phyloP scores from a whole-genome alignment of 2,329 filamentous ascomycete genomes.

The Aspergillus sclerotialis region DNA sequence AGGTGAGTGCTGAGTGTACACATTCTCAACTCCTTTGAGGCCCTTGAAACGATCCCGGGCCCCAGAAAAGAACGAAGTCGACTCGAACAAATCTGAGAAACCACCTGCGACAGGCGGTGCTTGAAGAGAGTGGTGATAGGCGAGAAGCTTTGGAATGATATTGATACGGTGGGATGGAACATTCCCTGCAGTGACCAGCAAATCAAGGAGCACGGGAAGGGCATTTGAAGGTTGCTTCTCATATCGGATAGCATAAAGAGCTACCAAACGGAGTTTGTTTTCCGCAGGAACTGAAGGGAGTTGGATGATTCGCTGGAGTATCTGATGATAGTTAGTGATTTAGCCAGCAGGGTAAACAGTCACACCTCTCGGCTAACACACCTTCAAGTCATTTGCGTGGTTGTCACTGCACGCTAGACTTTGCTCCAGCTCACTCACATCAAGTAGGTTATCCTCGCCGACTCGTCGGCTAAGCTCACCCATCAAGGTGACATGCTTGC shows the following conservation, averaged over 20 bases:
- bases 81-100: slow-evolving; percentile 87
- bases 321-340: slow-evolving; percentile 43
- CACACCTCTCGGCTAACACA: slow-evolving; percentile 42
- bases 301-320: slow-evolving; percentile 78
- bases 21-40: slow-evolving; percentile 94
- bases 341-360: background rate
- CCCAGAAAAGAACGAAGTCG: slow-evolving; percentile 81
- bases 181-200: slow-evolving; percentile 76
- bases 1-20: slow-evolving; percentile 96
- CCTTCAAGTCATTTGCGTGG: slow-evolving; percentile 84
- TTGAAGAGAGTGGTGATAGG: slow-evolving; percentile 82
- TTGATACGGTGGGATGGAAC: slow-evolving; percentile 69
- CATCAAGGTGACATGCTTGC: slow-evolving; percentile 94
- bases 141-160: slow-evolving; percentile 72
- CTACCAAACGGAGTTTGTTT: slow-evolving; percentile 82
- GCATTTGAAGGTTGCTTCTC: slow-evolving; percentile 78
- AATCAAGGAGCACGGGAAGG: slow-evolving; percentile 75
- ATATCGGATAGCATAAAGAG: slow-evolving; percentile 92
- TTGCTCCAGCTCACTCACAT: slow-evolving; percentile 95
- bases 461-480: slow-evolving; percentile 87
- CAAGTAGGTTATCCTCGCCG: slow-evolving; percentile 76
- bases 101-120: slow-evolving; percentile 67
- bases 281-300: slow-evolving; percentile 67
- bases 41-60: slow-evolving; percentile 86
- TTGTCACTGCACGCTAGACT: slow-evolving; percentile 96